phyloP scores from a whole-genome alignment of 805 yeast species.

The Scheffersomyces stipitis region DNA sequence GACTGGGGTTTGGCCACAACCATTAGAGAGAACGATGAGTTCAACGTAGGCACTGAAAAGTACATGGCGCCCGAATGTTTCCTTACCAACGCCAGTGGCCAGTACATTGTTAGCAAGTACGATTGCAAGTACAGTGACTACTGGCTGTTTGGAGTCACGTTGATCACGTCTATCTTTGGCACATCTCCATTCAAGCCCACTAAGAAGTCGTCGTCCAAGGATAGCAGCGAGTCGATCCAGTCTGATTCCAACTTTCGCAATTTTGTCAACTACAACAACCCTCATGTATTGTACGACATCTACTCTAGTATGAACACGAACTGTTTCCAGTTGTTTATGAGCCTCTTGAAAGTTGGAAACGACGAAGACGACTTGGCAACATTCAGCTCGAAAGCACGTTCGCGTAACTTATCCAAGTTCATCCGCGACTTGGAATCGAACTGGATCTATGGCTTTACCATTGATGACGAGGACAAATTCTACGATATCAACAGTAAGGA shows the following conservation, averaged over 20 bases:
- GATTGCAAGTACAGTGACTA: slow-evolving; percentile 50
- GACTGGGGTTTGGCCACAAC: slow-evolving; percentile 53
- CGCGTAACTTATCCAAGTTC: slow-evolving; percentile 39
- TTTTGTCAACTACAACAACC: slow-evolving; percentile 37
- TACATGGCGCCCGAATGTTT: slow-evolving; percentile 59
- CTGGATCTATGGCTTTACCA: slow-evolving; percentile 41
- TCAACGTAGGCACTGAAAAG: slow-evolving; percentile 56
- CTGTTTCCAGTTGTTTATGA: slow-evolving; percentile 42
- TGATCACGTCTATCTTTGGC: slow-evolving; percentile 51
- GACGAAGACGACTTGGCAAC: slow-evolving; percentile 27
- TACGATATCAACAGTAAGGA: slow-evolving; percentile 8
- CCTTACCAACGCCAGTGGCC: slow-evolving; percentile 10
- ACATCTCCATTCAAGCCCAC: slow-evolving; percentile 50
- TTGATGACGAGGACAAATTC: slow-evolving; percentile 40
- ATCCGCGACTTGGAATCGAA: slow-evolving; percentile 25
- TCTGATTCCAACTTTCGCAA: slow-evolving; percentile 45
- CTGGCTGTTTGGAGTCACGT: slow-evolving; percentile 56
- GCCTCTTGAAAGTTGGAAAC: slow-evolving; percentile 38
- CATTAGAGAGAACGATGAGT: slow-evolving; percentile 25
- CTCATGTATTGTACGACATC: slow-evolving; percentile 47
- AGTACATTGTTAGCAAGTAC: slow-evolving; percentile 26
- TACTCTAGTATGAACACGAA: slow-evolving; percentile 46
- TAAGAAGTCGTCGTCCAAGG: slow-evolving; percentile 1
- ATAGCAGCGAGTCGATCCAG: slow-evolving; percentile 11
- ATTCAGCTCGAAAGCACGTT: slow-evolving; percentile 5